These are phyloP conservation scores for Phytophthora podocarpi DNA, from an alignment of 352 stramenopile genomes.

Conservation along the genomic window DNA sequence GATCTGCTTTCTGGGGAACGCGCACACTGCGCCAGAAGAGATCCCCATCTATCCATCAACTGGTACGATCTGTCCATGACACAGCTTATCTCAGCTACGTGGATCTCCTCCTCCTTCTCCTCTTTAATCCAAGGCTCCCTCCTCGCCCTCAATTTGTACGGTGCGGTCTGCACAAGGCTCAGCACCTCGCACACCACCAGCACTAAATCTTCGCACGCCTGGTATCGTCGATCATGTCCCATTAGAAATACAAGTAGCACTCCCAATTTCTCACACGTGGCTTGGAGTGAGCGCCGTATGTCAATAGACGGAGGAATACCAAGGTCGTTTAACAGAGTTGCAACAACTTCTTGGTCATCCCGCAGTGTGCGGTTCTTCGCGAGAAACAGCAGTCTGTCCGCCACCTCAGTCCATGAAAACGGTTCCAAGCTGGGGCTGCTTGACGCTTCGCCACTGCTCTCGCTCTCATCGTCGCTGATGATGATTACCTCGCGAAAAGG, in stretches of 20 bases:
- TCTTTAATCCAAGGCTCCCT: neutral
- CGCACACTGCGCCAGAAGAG: neutral
- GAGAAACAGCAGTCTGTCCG: slow-evolving; percentile 16
- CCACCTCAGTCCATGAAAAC: slow-evolving; percentile 20
- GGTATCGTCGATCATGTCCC: slow-evolving; percentile 3
- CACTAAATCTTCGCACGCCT: slow-evolving; percentile 12
- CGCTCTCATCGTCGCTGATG: slow-evolving; percentile 17
- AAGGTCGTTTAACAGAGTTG: slow-evolving; percentile 13
- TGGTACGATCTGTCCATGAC: neutral
- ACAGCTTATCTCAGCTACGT: no score
- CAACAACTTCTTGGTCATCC: neutral
- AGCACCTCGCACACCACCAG: slow-evolving; percentile 32
- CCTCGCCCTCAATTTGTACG: neutral
- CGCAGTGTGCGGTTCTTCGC: slow-evolving; percentile 22
- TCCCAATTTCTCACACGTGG: slow-evolving; percentile 10
- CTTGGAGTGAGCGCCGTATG: neutral
- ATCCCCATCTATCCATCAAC: slow-evolving; percentile 24
- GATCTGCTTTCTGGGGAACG: neutral
- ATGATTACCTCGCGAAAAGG: slow-evolving; percentile 26
- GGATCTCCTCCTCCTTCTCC: neutral
- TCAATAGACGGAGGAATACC: neutral
- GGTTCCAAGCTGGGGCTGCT: neutral
- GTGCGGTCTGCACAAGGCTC: slow-evolving; percentile 18
- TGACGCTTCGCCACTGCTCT: neutral
- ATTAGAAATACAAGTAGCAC: slow-evolving; percentile 7